phyloP scores from a whole-genome alignment of 2,329 filamentous ascomycete genomes.

The Teratosphaeria zuluensis region DNA sequence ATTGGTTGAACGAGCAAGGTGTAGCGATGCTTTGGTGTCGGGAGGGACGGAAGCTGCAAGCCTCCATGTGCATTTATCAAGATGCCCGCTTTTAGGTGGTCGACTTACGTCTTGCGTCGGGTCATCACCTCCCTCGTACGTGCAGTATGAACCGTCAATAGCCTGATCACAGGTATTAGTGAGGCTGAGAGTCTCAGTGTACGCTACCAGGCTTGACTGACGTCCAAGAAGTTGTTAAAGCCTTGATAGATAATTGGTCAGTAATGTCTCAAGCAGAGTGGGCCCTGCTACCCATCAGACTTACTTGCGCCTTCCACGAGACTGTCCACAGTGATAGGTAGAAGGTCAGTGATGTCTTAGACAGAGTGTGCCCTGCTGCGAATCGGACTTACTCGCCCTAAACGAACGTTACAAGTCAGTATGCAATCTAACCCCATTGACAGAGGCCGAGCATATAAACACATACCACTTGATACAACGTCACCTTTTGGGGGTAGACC shows the following conservation, averaged over 20 bases:
- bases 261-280: too few species aligned
- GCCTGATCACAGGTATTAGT: conserved; percentile 32
- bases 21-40: background rate
- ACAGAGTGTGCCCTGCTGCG: too few species aligned
- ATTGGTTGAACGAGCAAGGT: background rate
- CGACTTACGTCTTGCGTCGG: conserved; percentile 25
- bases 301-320: conserved; percentile 2
- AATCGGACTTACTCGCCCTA: background rate
- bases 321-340: conserved; percentile 8
- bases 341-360: too few species aligned
- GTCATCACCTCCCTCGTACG: conserved; percentile 32
- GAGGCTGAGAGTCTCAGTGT: background rate
- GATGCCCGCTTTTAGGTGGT: too few species aligned
- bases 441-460: conserved; percentile 17
- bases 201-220: background rate
- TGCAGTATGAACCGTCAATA: conserved; percentile 38
- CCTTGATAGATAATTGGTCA: background rate
- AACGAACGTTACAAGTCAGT: background rate
- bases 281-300: too few species aligned
- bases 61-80: too few species aligned
- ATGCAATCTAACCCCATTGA: background rate
- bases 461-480: conserved; percentile 38
- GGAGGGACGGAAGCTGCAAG: too few species aligned
- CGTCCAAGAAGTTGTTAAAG: background rate
- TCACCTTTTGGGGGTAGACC: conserved; percentile 38